Evolutionary conservation across 768 basidiomycete genomes (phyloP).

Genomic region (Cystofilobasidium capitatum): DNA sequence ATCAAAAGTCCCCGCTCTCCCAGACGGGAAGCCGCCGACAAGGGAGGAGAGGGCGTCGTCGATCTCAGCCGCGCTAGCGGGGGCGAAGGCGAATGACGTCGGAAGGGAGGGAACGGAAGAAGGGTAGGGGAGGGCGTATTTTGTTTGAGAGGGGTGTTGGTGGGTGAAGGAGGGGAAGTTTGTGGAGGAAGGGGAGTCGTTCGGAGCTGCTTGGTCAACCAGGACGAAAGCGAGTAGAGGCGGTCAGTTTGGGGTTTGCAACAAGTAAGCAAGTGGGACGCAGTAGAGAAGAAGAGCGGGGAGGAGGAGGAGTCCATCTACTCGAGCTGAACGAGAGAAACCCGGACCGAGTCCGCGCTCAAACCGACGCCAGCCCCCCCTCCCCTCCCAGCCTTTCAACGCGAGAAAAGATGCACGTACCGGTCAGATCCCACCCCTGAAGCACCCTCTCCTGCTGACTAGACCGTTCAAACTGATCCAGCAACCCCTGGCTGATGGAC

Average conservation of each 20-base stretch:
- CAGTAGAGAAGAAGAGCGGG: neutral
- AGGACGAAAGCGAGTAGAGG: constrained; percentile 7
- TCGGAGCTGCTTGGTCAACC: neutral
- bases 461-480: neutral
- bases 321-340: neutral
- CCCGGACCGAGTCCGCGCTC: no score
- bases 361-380: neutral
- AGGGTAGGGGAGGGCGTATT: neutral
- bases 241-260: neutral
- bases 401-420: neutral
- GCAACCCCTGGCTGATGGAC: neutral
- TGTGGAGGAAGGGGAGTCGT: neutral
- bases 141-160: no score
- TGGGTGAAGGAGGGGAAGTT: neutral
- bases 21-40: constrained; percentile 8
- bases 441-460: neutral
- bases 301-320: neutral
- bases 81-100: neutral
- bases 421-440: neutral
- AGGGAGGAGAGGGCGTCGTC: constrained; percentile 22
- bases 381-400: neutral
- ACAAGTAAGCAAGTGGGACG: neutral
- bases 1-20: neutral
- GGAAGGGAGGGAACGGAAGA: constrained; percentile 5
- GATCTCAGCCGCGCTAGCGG: neutral